These are phyloP conservation scores for Flaveria ramosissima DNA, from an alignment of 129 eudicot species.

Conservation along the genomic window DNA sequence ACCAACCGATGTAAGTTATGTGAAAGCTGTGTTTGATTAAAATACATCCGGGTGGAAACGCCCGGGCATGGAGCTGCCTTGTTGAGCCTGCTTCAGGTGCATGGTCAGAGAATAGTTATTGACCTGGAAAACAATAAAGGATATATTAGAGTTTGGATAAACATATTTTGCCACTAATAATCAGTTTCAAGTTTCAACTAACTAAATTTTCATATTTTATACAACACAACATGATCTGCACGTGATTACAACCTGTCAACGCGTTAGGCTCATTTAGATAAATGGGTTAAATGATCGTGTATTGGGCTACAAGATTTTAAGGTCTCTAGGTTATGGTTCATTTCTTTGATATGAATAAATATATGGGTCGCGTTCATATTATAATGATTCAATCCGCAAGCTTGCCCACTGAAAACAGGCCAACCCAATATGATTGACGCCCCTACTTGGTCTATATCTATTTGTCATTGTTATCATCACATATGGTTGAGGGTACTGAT, in stretches of 20 bases:
- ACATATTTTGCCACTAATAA: not conserved
- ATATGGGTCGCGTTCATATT: not conserved
- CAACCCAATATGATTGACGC: not conserved
- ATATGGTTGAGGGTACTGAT: not conserved
- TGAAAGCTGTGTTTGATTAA: slow-evolving; percentile 24
- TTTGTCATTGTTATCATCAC: not conserved
- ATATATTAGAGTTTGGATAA: not conserved
- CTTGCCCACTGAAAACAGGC: not conserved
- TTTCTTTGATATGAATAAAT: not conserved
- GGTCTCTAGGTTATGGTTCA: not conserved
- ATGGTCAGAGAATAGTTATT: slow-evolving; percentile 84
- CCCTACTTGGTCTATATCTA: not conserved
- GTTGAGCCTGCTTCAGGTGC: slow-evolving; percentile 99
- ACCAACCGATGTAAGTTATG: not conserved
- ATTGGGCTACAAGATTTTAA: no score
- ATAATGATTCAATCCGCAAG: not conserved
- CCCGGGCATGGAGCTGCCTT: slow-evolving; percentile 76
- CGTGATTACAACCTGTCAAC: not conserved
- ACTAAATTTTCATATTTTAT: not conserved
- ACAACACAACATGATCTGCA: not conserved
- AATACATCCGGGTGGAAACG: slow-evolving; percentile 92
- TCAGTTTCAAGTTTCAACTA: not conserved
- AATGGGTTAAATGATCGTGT: not conserved
- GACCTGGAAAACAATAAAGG: slow-evolving; percentile 47
- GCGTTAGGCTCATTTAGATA: not conserved